Conservation (phyloP, 352 stramenopile species). For the Pythium pyrilobum region DNA sequence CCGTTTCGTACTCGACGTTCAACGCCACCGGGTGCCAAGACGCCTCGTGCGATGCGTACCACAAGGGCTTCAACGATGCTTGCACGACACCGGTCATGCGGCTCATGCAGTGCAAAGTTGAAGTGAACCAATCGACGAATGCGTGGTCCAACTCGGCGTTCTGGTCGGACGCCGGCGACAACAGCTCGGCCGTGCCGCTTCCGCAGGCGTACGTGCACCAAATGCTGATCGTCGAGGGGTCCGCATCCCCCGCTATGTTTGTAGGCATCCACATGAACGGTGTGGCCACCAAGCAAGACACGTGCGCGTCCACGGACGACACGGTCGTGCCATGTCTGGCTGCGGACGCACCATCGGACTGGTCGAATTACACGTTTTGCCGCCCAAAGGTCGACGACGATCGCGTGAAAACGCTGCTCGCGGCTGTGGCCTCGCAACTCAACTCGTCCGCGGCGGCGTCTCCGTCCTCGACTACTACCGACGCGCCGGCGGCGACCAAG, state of each 20-base stretch:
- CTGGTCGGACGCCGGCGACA: constrained; percentile 33
- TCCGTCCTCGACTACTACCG: background rate
- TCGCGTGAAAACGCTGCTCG: constrained; percentile 24
- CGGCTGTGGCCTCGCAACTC: constrained; percentile 10
- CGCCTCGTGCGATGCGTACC: constrained; percentile 26
- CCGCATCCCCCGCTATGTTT: constrained; percentile 8
- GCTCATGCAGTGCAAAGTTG: constrained; percentile 23
- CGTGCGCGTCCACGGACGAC: constrained; percentile 28
- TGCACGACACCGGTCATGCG: constrained; percentile 20
- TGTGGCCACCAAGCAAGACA: constrained; percentile 3
- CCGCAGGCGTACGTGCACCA: constrained; percentile 33
- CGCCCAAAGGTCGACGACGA: constrained; percentile 26
- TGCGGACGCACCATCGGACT: background rate
- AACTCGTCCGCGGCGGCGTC: background rate
- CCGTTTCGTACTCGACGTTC: constrained; percentile 23
- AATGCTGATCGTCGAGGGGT: constrained; percentile 8
- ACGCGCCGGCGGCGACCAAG: background rate
- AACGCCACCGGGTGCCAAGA: background rate
- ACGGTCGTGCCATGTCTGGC: constrained; percentile 37
- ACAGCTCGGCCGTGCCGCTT: constrained; percentile 25
- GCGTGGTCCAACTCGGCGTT: constrained; percentile 17
- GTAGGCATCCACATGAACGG: constrained; percentile 42
- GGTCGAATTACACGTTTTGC: constrained; percentile 20
- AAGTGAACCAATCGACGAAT: constrained; percentile 5
- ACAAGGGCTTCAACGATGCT: constrained; percentile 27